These are phyloP conservation scores for Cryphonectria naterciae DNA, from an alignment of 2,329 filamentous ascomycete genomes.

Conservation along the genomic window DNA sequence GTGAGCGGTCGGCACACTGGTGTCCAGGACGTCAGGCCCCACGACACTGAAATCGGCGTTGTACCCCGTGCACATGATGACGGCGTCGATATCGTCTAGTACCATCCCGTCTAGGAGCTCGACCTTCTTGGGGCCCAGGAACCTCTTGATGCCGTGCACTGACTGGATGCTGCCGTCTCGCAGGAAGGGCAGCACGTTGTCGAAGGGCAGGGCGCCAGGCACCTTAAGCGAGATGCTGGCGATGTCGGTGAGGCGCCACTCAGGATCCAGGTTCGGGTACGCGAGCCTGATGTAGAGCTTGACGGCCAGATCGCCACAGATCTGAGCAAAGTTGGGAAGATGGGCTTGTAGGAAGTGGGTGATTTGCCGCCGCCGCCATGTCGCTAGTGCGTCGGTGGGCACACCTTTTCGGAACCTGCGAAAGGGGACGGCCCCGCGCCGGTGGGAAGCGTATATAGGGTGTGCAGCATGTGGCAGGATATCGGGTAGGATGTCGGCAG, in stretches of 20 bases:
- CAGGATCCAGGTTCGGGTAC: constrained; percentile 34
- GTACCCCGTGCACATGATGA: constrained; percentile 28
- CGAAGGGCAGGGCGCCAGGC: constrained; percentile 34
- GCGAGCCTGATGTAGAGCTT: constrained; percentile 10
- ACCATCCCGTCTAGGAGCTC: constrained; percentile 25
- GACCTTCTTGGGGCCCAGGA: constrained; percentile 25
- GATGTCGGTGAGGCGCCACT: constrained; percentile 36
- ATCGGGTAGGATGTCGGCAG: constrained; percentile 28
- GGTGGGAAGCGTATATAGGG: constrained; percentile 30
- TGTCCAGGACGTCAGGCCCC: constrained; percentile 20
- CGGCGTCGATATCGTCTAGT: constrained; percentile 24
- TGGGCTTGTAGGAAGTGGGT: constrained; percentile 21
- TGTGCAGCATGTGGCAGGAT: constrained; percentile 25
- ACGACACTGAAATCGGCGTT: constrained; percentile 25
- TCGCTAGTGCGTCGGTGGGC: constrained; percentile 30
- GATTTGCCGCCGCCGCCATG: constrained; percentile 35
- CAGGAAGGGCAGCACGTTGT: constrained; percentile 40
- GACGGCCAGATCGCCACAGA: constrained; percentile 15
- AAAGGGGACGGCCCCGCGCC: constrained; percentile 26
- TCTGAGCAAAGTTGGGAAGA: constrained; percentile 31
- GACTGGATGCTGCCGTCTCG: constrained; percentile 27
- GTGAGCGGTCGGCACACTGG: constrained; percentile 19
- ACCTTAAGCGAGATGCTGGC: constrained; percentile 27
- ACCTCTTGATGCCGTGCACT: constrained; percentile 22
- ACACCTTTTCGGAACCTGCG: constrained; percentile 23